Base-by-base conservation (phyloP, 1,139 yeast genomes). In the Diutina ranongensis region DNA sequence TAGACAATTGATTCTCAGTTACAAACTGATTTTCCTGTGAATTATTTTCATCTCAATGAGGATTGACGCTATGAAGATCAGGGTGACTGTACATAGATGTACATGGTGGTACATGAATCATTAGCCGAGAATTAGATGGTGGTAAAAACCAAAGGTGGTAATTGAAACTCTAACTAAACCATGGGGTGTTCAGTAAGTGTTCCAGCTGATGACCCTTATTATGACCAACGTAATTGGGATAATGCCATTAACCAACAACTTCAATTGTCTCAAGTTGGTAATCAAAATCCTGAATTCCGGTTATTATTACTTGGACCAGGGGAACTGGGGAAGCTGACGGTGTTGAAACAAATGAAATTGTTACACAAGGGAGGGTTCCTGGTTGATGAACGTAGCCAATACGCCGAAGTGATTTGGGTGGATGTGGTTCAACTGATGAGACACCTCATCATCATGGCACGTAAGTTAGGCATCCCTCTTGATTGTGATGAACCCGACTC, bases 271-370 rank as follows among this genome's bases (percentile, higher is more conserved):
- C 28, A 25, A 15, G 40, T 13, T 12, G 20, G 32, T 4, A 10
- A 13, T n/a, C n/a, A 20, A 16, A 22, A 38, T 10, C 42, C 31
- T 35, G 82, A 74, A 54, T 72, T 80, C 46, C 83, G 83, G 58
- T 67, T 89, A 49, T 63, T 89, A 44, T 65, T 88, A 18, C 64
- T 88, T 27, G 98, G 98, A 22, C 89, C 97, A 0, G 98, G 98
- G 7, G 99, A 92, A 62, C 80, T 92, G 47, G 98, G 99, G 7
- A 92, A 92, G 60, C 85, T 95, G 2, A 92, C 99, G 0, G 95
- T 92, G n/a, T 67, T 92, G 51, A 94, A 92, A 61, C 98, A 94
- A 60, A 76, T 92, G 78, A 78, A 84, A 55, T 67, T 92, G 31
- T 62, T 88, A 46, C 97, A 92, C 61, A 85, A 87, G 51, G 83